Base-by-base conservation (phyloP, 2,329 filamentous ascomycete genomes). In the Trichoderma atroviride region DNA sequence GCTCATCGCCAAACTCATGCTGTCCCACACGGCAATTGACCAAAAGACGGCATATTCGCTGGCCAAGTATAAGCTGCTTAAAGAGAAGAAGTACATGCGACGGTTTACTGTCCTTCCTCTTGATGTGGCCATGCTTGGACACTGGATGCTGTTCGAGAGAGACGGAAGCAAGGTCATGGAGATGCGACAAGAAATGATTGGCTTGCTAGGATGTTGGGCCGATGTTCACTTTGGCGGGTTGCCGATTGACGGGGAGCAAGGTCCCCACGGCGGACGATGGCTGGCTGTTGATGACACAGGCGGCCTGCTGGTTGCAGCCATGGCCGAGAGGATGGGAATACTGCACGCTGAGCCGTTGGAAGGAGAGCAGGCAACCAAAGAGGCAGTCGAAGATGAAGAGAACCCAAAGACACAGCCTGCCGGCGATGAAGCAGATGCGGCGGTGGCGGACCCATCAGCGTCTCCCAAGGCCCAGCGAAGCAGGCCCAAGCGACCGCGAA, bases 11-110 rank as follows among this genome's bases (percentile, higher is more conserved):
- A 97, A 94, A 81, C 89, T 99, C 31, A 87, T 99, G 80, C 86
- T 94, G 35, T 96, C 94, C 55, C 96, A 99, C 79, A 90, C 92
- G 22, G 92, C 91, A 1, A 86, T 99, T 55, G 94, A 97, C 74
- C 92, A 98, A 82, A 99, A 99, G 85, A 98, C 96, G 0, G 86
- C 89, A 0, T 99, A 96, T 76, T 96, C 94, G 2, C 84, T 97
- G 69, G 94, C 95, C 55, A 99, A 99, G 80, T 99, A 99, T 81
- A 97, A 96, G 76, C 83, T 98, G 22, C 86, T 97, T 57, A 99
- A 99, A 83, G 91, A 92, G 72, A 94, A 91, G 78, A 99, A 99
- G 81, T 98, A 97, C 78, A 87, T 98, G 72, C 90, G 92, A 75
- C 86, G 94, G 14, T 98, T 99, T 76, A 93, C 92, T 0, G 88